phyloP scores from a whole-genome alignment of 2,329 filamentous ascomycete species.

The Fusarium torulosum region DNA sequence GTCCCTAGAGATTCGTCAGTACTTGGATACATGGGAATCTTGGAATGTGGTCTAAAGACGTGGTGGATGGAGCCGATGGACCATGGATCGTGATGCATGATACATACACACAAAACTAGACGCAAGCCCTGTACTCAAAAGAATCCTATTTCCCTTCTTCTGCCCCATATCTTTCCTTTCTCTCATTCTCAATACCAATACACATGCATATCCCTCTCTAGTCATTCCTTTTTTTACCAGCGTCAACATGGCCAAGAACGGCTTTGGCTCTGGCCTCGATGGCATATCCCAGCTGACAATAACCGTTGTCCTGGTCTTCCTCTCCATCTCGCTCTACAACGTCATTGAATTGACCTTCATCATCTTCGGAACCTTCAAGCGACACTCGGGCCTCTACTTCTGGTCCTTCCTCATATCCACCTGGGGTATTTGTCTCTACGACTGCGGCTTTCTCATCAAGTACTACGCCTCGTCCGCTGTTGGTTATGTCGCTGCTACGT shows the following conservation, averaged over 20 bases:
- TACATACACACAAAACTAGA: not conserved
- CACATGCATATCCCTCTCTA: not conserved
- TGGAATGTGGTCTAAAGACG: not conserved
- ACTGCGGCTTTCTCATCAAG: constrained; percentile 62
- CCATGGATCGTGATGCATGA: not conserved
- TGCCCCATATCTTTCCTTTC: not conserved
- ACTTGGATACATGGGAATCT: not conserved
- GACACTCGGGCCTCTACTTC: constrained; percentile 54
- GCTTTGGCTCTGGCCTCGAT: constrained; percentile 45
- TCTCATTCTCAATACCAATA: too few relatives aligned
- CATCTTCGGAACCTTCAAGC: constrained; percentile 54
- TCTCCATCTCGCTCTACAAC: constrained; percentile 53
- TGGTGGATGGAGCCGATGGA: not conserved
- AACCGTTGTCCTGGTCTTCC: constrained; percentile 50
- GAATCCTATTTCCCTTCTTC: not conserved
- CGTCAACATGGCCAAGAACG: constrained; percentile 23
- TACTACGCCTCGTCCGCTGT: constrained; percentile 39
- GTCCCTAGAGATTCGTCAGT: not conserved
- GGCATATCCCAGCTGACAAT: constrained; percentile 37
- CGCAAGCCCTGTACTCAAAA: not conserved
- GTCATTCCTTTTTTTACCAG: not conserved
- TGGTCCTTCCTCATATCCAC: constrained; percentile 55
- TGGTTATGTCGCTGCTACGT: constrained; percentile 40
- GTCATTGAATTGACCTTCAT: constrained; percentile 54
- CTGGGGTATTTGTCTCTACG: constrained; percentile 54